Evolutionary conservation across 176 grass and related monocot genomes (phyloP).

Genomic region (Stipa capillata): DNA sequence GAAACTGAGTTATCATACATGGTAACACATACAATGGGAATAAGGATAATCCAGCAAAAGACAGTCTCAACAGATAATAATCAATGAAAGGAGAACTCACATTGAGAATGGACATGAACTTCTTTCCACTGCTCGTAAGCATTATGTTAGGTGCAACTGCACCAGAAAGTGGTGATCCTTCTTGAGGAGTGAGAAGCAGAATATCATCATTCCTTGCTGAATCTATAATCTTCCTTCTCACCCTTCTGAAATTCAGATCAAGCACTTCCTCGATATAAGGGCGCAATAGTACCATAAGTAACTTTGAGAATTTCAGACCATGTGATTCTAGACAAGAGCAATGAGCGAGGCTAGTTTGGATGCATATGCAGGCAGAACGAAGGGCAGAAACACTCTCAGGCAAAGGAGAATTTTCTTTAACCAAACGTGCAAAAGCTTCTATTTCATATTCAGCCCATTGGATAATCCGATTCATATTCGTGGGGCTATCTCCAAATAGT

Average conservation of each 20-base stretch:
- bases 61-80: conserved; percentile 16
- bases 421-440: conserved; percentile 71
- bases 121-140: conserved; percentile 72
- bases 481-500: conserved; percentile 59
- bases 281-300: conserved; percentile 67
- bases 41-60: conserved; percentile 9
- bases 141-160: conserved; percentile 46
- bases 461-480: conserved; percentile 55
- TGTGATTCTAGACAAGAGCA: conserved; percentile 65
- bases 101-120: conserved; percentile 80
- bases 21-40: neutral
- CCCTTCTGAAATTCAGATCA: conserved; percentile 89
- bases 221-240: conserved; percentile 66
- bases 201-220: conserved; percentile 57
- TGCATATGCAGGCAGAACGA: conserved; percentile 75
- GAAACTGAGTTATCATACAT: neutral
- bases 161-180: conserved; percentile 35
- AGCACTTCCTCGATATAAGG: conserved; percentile 90
- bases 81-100: conserved; percentile 38
- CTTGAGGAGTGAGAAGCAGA: conserved; percentile 39
- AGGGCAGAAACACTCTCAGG: conserved; percentile 71
- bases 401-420: conserved; percentile 86
- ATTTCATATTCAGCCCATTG: conserved; percentile 91
- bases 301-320: conserved; percentile 86
- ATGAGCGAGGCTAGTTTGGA: conserved; percentile 76